Evolutionary conservation across 2,329 filamentous ascomycete species (phyloP).

Genomic region (Diaporthe ampelina): DNA sequence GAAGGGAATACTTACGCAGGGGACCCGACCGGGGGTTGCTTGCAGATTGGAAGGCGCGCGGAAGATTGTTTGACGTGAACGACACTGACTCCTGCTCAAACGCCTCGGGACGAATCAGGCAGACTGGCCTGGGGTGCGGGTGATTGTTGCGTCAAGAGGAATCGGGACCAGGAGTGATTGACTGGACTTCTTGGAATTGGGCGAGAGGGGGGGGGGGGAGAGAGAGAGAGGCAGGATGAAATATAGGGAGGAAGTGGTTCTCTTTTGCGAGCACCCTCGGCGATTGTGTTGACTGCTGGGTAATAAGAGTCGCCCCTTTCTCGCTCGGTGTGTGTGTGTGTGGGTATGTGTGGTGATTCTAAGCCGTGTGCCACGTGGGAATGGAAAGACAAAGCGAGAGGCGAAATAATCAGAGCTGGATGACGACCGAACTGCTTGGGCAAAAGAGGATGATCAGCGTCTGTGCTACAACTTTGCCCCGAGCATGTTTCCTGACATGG

Average conservation of each 20-base stretch:
- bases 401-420: neutral
- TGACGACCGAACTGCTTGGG: neutral
- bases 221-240: neutral
- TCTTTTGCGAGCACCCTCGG: slow-evolving; percentile 10
- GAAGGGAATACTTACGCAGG: neutral
- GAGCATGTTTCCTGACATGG: neutral
- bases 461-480: neutral
- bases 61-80: slow-evolving; percentile 21
- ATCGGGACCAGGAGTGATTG: neutral
- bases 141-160: neutral
- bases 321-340: slow-evolving; percentile 8
- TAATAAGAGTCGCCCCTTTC: neutral
- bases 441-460: slow-evolving; percentile 17
- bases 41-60: slow-evolving; percentile 8
- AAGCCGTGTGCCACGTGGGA: slow-evolving; percentile 20
- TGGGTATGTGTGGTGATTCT: slow-evolving; percentile 3
- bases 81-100: slow-evolving; percentile 30
- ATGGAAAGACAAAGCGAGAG: neutral
- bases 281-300: neutral
- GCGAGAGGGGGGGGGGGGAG: too few species aligned
- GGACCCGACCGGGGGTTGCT: slow-evolving; percentile 18
- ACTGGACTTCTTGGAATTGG: neutral
- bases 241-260: neutral
- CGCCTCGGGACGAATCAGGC: slow-evolving; percentile 8
- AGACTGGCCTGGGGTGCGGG: neutral